A percentile compares a stretch with the other conserved stretches of the same genome.
phyloP scores from a whole-genome alignment of 2,329 filamentous ascomycete genomes.

The Ophiostoma triangulosporum region DNA sequence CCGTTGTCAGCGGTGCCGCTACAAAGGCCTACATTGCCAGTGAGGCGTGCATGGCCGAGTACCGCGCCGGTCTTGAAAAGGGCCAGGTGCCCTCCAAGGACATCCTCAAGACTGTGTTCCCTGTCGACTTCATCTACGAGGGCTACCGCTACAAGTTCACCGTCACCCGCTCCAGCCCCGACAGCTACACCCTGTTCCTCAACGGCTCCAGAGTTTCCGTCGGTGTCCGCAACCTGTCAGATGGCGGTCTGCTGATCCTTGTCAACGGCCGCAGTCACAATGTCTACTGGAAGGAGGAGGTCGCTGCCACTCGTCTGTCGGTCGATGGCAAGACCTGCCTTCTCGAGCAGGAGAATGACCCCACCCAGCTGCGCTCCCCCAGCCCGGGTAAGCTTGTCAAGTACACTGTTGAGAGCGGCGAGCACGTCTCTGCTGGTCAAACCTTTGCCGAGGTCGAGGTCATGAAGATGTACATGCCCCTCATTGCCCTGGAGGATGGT shows the following conservation, averaged over 20 bases:
- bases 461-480: conserved; percentile 99
- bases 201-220: conserved; percentile 95
- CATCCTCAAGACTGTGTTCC: conserved; percentile 93
- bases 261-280: conserved; percentile 91
- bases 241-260: conserved; percentile 84
- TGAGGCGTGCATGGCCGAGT: conserved; percentile 76
- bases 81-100: conserved; percentile 96
- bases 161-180: conserved; percentile 76
- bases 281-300: conserved; percentile 99
- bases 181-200: conserved; percentile 97
- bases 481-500: conserved; percentile 88
- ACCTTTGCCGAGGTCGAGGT: conserved; percentile 95
- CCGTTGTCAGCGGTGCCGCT: conserved; percentile 89
- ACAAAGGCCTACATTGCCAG: conserved; percentile 93
- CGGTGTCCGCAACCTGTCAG: conserved; percentile 80
- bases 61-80: conserved; percentile 80
- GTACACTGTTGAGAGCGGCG: conserved; percentile 89
- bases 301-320: conserved; percentile 85
- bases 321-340: conserved; percentile 97
- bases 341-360: conserved; percentile 97
- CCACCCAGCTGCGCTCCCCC: conserved; percentile 87
- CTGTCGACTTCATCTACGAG: conserved; percentile 97
- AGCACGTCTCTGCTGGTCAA: conserved; percentile 84
- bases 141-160: conserved; percentile 96
- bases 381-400: conserved; percentile 97